A percentile compares a stretch with the other conserved stretches of the same genome.
These are phyloP conservation scores for Circinella minor DNA, from an alignment of 371 early-diverging fungal species.

Conservation along the genomic window DNA sequence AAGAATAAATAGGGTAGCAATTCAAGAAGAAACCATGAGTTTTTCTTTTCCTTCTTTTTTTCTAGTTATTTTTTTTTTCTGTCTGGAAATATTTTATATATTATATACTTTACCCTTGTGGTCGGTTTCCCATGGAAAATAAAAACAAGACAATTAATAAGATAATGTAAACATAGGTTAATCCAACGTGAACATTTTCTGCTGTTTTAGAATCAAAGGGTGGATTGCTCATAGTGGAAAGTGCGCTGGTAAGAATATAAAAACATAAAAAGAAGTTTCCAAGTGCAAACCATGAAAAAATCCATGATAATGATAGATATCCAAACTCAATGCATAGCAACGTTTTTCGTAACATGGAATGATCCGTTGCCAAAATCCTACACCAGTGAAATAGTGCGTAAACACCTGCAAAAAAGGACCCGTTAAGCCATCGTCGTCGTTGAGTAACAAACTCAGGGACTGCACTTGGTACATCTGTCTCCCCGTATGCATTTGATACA, in stretches of 20 bases:
- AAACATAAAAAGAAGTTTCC: conserved; percentile 84
- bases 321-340: conserved; percentile 66
- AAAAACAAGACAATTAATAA: conserved; percentile 64
- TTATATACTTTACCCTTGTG: conserved; percentile 63
- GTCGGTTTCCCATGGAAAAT: conserved; percentile 80
- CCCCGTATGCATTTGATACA: conserved; percentile 73
- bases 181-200: conserved; percentile 33
- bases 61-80: not conserved
- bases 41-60: not conserved
- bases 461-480: conserved; percentile 82
- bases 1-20: not conserved
- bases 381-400: conserved; percentile 65
- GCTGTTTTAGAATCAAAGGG: conserved; percentile 41
- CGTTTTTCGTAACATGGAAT: conserved; percentile 67
- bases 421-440: conserved; percentile 90
- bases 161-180: conserved; percentile 63
- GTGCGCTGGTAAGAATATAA: conserved; percentile 65
- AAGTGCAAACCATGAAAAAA: conserved; percentile 78
- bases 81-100: not conserved
- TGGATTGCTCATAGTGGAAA: conserved; percentile 29
- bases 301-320: conserved; percentile 64
- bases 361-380: conserved; percentile 63
- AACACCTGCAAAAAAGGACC: conserved; percentile 72
- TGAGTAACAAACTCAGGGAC: conserved; percentile 86
- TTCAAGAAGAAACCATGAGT: not conserved